Evolutionary conservation across 2,329 filamentous ascomycete genomes (phyloP), one percentile per base, ranked within the genome.

Genomic region (Tolypocladium ophioglossoides): DNA sequence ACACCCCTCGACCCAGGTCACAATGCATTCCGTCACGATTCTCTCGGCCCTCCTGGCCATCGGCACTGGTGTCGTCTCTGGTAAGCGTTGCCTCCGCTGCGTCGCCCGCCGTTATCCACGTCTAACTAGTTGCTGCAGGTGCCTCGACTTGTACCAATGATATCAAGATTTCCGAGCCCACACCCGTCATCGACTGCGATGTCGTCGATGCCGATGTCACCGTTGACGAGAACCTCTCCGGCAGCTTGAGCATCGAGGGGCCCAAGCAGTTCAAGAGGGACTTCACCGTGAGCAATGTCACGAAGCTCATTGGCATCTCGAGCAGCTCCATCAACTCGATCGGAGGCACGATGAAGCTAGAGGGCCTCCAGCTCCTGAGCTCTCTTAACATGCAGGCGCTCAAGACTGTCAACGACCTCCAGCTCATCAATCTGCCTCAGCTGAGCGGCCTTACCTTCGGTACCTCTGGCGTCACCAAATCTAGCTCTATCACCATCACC

Each of bases 351-450:
- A 91, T 96, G 76, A 71, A 74, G 56, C 74, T 97, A 59, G 74
- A 79, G 62, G 82, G 82, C 61, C 76, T 90, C 54, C 88, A 85
- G 58, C 74, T 82, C 38, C 78, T 99, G 54, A 82, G 79, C 62
- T 79, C 75, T 54, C 76, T 97, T 56, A 75, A 72, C 61, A 85
- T 96, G 74, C 73, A 78, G 55, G 65, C 74, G 30, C 83, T 99
- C 55, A 78, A 72, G 57, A 73, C 73, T 37, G 84, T 95, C 58
- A 79, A 81, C 61, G 72, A 73, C 55, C 85, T 97, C 69, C 72
- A 79, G 61, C 91, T 87, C 79, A 75, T 79, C 56, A 86, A 87
- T 61, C 82, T 96, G 44, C 85, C 85, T 58, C 76, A 71, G 66
- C 79, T 76, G 68, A 80, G 72, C 55, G 61, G 63, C 47, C 63